Base-by-base conservation (phyloP, 768 basidiomycete species). In the Artomyces pyxidatus region DNA sequence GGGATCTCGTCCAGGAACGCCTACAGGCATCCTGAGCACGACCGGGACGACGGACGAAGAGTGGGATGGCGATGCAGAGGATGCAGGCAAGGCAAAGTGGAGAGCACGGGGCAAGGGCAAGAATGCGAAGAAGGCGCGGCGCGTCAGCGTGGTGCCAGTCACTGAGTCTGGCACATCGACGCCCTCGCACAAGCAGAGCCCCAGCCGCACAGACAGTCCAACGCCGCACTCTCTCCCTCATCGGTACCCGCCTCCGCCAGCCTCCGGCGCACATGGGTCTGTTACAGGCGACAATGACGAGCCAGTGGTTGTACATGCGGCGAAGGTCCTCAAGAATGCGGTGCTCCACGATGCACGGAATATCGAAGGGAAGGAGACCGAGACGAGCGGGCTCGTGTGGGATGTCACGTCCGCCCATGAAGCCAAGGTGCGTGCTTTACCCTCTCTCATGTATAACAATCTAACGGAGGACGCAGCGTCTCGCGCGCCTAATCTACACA, bases 341-440 rank as follows among this genome's bases (percentile, higher is more conserved):
- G 72, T 87, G 6, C 63, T 88, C 37, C 85, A 88, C 57, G 86
- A 88, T 63, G 86, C 86, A 25, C 75, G 85, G 14, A 85, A 85
- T 57, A 70, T 88, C 50, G 69, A 65, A 45, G 80, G 82, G 10
- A 69, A 69, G 16, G 71, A 69, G 23, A 32, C 46, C n/a, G 68
- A 71, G 29, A 69, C 66, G 21, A 61, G 65, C 14, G 69, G 68
- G 38, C 59, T 81, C 48, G 65, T 65, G 12, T 80, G 78, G 73
- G 70, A 75, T 57, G 70, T 84, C 43, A 72, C 68, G 49, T 80
- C 78, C 14, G 53, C 77, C 16, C 68, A 71, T 48, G 85, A 88
- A 63, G 85, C 85, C 17, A 88, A 85, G 70, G 82, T 81, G 52
- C 6, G 53, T 37, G 26, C 19, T 6, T 35, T 22, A 14, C 11